phyloP scores from a whole-genome alignment of 2,329 filamentous ascomycete species.

The Penicillium sp. region DNA sequence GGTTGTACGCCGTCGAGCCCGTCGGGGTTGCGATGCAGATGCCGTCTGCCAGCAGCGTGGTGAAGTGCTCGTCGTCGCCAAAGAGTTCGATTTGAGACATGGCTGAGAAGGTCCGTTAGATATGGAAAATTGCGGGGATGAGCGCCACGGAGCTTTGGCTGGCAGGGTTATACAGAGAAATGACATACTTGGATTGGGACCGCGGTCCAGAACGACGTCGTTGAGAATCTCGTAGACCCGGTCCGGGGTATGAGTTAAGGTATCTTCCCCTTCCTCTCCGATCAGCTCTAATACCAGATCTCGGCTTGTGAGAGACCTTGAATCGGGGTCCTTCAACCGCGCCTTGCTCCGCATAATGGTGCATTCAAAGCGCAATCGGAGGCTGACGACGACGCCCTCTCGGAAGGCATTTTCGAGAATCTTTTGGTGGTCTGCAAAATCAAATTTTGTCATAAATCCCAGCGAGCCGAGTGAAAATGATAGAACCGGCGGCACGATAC shows the following conservation, averaged over 20 bases:
- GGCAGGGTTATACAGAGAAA: neutral
- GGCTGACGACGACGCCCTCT: slow-evolving; percentile 84
- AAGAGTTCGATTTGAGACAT: slow-evolving; percentile 94
- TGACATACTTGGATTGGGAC: slow-evolving; percentile 84
- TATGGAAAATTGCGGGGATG: neutral
- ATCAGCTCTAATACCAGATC: slow-evolving; percentile 90
- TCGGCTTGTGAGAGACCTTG: slow-evolving; percentile 48
- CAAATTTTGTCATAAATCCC: slow-evolving; percentile 95
- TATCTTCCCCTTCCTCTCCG: slow-evolving; percentile 80
- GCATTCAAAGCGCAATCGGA: slow-evolving; percentile 87
- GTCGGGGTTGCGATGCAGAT: slow-evolving; percentile 94
- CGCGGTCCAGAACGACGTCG: slow-evolving; percentile 93
- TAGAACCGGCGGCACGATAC: slow-evolving; percentile 88
- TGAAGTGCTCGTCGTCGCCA: slow-evolving; percentile 93
- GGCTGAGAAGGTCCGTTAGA: slow-evolving; percentile 54
- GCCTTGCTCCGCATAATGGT: slow-evolving; percentile 76
- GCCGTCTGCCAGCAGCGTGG: slow-evolving; percentile 88
- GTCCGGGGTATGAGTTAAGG: slow-evolving; percentile 82
- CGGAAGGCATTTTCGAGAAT: slow-evolving; percentile 73
- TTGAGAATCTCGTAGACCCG: slow-evolving; percentile 89
- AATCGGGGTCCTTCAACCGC: slow-evolving; percentile 33
- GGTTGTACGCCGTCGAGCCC: slow-evolving; percentile 92
- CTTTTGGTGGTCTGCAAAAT: slow-evolving; percentile 73
- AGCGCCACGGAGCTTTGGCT: neutral
- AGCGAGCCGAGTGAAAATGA: slow-evolving; percentile 90